Percentiles rank a stretch among this genome's conserved stretches.
These are phyloP conservation scores for Pestalotiopsis sp. DNA, from an alignment of 2,329 filamentous ascomycete genomes.

Conservation along the genomic window DNA sequence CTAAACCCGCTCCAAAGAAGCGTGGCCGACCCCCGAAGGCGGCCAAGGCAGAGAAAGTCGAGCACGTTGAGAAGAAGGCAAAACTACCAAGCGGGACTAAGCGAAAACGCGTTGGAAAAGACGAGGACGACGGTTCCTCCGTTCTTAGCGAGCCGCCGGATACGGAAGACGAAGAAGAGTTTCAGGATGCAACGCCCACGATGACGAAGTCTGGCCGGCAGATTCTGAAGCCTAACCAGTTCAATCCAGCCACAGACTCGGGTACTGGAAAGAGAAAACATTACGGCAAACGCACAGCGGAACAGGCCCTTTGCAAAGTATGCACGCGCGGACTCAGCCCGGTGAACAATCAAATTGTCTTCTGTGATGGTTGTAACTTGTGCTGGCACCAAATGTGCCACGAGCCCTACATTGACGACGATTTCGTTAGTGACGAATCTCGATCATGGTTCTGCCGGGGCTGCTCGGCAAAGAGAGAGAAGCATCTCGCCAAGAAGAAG, in stretches of 20 bases:
- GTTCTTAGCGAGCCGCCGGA: conserved; percentile 32
- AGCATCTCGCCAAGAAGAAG: conserved; percentile 42
- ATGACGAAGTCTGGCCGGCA: conserved; percentile 77
- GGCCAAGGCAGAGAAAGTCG: neutral
- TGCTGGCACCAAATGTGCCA: conserved; percentile 85
- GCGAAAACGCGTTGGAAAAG: conserved; percentile 35
- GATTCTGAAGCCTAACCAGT: conserved; percentile 66
- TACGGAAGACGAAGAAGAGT: conserved; percentile 21
- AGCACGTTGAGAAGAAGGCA: conserved; percentile 15
- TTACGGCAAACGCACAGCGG: conserved; percentile 61
- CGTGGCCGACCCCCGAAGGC: conserved; percentile 19
- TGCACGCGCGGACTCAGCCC: conserved; percentile 75
- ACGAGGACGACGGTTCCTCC: conserved; percentile 24
- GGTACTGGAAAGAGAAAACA: conserved; percentile 38
- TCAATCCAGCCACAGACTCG: conserved; percentile 56
- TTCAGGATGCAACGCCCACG: conserved; percentile 52
- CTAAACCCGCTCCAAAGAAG: conserved; percentile 12
- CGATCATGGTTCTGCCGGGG: conserved; percentile 72
- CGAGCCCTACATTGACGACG: conserved; percentile 71
- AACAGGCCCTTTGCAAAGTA: conserved; percentile 68
- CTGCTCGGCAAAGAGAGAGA: conserved; percentile 56
- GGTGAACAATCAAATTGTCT: conserved; percentile 77
- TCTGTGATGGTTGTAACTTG: conserved; percentile 80
- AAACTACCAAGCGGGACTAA: conserved; percentile 29
- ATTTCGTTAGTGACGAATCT: conserved; percentile 66